Conservation (phyloP, 1,284 basidiomycete species). For the Ceratobasidium sp. region DNA sequence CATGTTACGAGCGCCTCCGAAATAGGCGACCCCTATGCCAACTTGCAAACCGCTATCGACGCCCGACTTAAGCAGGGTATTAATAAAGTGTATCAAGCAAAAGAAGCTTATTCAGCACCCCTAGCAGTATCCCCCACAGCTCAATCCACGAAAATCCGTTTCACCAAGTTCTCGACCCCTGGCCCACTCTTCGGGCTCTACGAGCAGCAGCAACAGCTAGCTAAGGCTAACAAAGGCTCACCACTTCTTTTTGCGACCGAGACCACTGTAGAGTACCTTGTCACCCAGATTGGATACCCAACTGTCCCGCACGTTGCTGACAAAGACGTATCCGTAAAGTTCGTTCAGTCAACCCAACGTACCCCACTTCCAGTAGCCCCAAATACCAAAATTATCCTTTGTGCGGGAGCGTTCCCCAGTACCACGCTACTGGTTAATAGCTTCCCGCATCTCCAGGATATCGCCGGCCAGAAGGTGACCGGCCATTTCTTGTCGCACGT, state of each 20-base stretch:
- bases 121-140: conserved; percentile 47
- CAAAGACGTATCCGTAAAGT: neutral
- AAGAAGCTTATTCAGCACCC: conserved; percentile 37
- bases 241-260: conserved; percentile 52
- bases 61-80: conserved; percentile 8
- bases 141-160: conserved; percentile 46
- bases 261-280: conserved; percentile 44
- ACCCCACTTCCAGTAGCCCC: conserved; percentile 23
- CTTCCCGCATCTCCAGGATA: conserved; percentile 40
- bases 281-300: conserved; percentile 41
- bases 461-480: conserved; percentile 46
- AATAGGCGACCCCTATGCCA: conserved; percentile 25
- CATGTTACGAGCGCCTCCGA: conserved; percentile 26
- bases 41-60: conserved; percentile 25
- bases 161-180: conserved; percentile 55
- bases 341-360: conserved; percentile 8
- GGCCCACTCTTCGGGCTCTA: conserved; percentile 53
- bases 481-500: conserved; percentile 52
- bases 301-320: neutral
- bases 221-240: conserved; percentile 45
- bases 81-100: conserved; percentile 28
- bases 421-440: conserved; percentile 54
- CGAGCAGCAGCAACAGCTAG: conserved; percentile 51
- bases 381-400: conserved; percentile 53
- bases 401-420: conserved; percentile 52